Evolutionary conservation across 306 rosid species (phyloP).

Genomic region (Hylodesmum podocarpum): DNA sequence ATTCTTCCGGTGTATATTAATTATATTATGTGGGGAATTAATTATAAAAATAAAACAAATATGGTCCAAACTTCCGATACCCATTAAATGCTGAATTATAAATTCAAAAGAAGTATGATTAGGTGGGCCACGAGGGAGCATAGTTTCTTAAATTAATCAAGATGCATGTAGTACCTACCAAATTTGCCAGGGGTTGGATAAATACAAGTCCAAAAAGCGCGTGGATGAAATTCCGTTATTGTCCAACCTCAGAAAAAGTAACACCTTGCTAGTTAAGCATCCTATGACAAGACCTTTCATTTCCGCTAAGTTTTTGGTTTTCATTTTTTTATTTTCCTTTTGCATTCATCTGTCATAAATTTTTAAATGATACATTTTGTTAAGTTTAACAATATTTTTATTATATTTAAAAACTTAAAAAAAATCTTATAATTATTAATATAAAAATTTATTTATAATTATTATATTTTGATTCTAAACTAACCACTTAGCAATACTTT

Average conservation of each 20-base stretch:
- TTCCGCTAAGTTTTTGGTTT: background rate
- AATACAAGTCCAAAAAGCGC: background rate
- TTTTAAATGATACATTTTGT: no score
- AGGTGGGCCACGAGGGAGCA: conserved; percentile 5
- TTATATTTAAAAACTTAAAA: no score
- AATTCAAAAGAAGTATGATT: background rate
- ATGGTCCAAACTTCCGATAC: background rate
- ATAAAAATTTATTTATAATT: no score
- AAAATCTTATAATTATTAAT: no score
- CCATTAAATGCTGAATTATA: background rate
- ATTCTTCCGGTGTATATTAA: no score
- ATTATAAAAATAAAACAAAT: background rate
- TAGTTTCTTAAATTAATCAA: conserved; percentile 2
- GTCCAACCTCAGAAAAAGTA: background rate
- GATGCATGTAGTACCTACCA: background rate
- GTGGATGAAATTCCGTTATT: background rate
- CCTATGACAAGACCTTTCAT: background rate
- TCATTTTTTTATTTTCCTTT: background rate
- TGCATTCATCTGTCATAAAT: background rate
- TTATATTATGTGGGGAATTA: background rate
- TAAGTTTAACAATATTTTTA: no score
- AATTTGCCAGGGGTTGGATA: conserved; percentile 3
- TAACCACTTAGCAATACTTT: no score
- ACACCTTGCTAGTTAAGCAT: background rate
- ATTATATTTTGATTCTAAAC: no score